Evolutionary conservation across 2,329 filamentous ascomycete species (phyloP), one percentile per base, ranked within the genome.

Genomic region (Claviceps sp.): DNA sequence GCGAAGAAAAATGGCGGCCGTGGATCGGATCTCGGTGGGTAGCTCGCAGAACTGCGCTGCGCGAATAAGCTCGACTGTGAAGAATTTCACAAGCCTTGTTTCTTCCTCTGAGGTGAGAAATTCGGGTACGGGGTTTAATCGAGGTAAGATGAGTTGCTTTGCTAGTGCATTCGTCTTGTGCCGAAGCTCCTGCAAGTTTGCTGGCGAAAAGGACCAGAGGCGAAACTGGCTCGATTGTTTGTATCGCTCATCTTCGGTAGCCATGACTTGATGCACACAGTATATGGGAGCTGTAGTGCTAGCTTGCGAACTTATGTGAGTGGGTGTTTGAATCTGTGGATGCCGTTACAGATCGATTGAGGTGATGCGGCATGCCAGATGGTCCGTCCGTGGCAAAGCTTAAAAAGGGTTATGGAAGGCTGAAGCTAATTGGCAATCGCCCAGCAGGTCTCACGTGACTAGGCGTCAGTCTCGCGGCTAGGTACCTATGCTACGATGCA

Each of bases 201-300:
- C 69, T 2, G 83, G 79, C 0, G 88, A 88, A 69, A 91, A 97
- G 11, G 90, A 95, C 93, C 93, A 98, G 54, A 94, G 76, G 44
- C 86, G 81, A 65, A 82, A 97, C 68, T 98, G 93, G 47, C 88
- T 91, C 0, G 91, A 95, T 50, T 86, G 79, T 37, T 88, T 83
- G 70, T 97, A 98, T 52, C 90, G 77, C 59, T 88, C 86, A 69
- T 98, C 93, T 76, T 98, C 93, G 55, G 82, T 86, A 7, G 77
- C 76, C 80, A 94, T 87, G 55, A 20, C 38, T 18, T 43, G 40
- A 37, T 22, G 40, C n/a, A 24, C 24, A 43, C n/a, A 9, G n/a
- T 41, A 24, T 45, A 7, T 49, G 8, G 22, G 16, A 18, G 14
- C 13, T 37, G 16, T 11, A 30, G 9, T 37, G 11, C 45, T 22